Conservation (phyloP, 75 land plant species). For the Pinus taeda region DNA sequence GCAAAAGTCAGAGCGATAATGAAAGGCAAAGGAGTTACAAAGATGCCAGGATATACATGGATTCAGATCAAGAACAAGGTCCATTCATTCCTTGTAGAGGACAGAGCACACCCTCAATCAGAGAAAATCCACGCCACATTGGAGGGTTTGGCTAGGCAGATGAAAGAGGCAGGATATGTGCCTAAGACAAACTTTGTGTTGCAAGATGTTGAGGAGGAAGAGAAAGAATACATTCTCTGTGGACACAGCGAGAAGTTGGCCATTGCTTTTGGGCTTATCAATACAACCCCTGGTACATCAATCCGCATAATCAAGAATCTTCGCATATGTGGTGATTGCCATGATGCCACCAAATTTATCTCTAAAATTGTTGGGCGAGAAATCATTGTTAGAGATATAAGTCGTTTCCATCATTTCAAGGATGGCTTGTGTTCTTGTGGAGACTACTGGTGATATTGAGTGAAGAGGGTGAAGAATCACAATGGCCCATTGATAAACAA, state of each 20-base stretch:
- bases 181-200: constrained; percentile 6
- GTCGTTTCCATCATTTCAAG: constrained; percentile 7
- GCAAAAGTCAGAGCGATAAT: too few relatives aligned
- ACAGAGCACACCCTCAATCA: constrained; percentile 10
- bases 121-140: constrained; percentile 1
- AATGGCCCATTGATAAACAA: too few relatives aligned
- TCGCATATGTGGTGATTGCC: constrained; percentile 7
- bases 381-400: background rate
- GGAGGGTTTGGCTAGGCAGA: background rate
- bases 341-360: background rate
- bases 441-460: constrained; percentile 11
- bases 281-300: constrained; percentile 1
- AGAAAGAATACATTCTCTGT: constrained; percentile 3
- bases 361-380: constrained; percentile 2
- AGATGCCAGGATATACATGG: constrained; percentile 12
- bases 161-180: constrained; percentile 9
- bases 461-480: too few relatives aligned
- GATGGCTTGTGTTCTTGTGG: constrained; percentile 13
- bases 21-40: constrained; percentile 5
- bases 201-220: constrained; percentile 11
- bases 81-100: constrained; percentile 1
- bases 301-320: constrained; percentile 5
- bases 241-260: constrained; percentile 12
- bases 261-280: constrained; percentile 11
- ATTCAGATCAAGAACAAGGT: background rate